Evolutionary conservation across 805 yeast genomes (phyloP).

Genomic region (Nakazawaea wickerhamii): DNA sequence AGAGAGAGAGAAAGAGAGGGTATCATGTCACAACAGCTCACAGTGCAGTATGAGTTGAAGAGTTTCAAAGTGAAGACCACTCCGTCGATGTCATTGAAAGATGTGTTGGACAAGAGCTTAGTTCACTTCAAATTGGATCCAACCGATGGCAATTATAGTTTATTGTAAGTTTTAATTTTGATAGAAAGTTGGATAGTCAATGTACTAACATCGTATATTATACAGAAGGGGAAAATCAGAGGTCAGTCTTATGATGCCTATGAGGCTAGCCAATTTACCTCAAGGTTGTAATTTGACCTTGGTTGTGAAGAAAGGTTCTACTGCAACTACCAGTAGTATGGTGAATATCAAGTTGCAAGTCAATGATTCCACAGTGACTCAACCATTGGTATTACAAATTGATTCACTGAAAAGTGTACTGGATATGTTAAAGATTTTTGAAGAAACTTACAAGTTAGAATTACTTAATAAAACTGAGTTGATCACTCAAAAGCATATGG

Average conservation of each 20-base stretch:
- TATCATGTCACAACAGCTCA: slow-evolving; percentile 3
- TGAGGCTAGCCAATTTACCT: slow-evolving; percentile 37
- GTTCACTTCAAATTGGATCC: slow-evolving; percentile 30
- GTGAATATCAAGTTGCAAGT: slow-evolving; percentile 22
- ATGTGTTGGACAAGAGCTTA: slow-evolving; percentile 30
- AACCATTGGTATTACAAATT: slow-evolving; percentile 13
- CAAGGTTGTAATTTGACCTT: slow-evolving; percentile 37
- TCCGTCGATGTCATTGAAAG: slow-evolving; percentile 31
- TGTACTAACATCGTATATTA: neutral
- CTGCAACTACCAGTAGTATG: neutral
- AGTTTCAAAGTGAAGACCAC: slow-evolving; percentile 28
- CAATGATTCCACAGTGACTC: slow-evolving; percentile 16
- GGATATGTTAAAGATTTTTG: slow-evolving; percentile 17
- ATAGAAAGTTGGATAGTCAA: neutral
- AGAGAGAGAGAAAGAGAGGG: neutral
- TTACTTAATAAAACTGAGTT: slow-evolving; percentile 12
- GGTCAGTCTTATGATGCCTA: slow-evolving; percentile 35
- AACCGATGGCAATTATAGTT: slow-evolving; percentile 4
- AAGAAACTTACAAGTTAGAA: slow-evolving; percentile 8
- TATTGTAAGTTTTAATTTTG: slow-evolving; percentile 12
- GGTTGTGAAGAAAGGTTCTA: neutral
- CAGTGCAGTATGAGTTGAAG: slow-evolving; percentile 5
- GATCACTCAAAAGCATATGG: neutral
- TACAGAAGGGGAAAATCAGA: slow-evolving; percentile 20
- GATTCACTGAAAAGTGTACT: slow-evolving; percentile 13